phyloP scores from a whole-genome alignment of 2,329 filamentous ascomycete genomes.

The Lasiodiplodia theobromae region DNA sequence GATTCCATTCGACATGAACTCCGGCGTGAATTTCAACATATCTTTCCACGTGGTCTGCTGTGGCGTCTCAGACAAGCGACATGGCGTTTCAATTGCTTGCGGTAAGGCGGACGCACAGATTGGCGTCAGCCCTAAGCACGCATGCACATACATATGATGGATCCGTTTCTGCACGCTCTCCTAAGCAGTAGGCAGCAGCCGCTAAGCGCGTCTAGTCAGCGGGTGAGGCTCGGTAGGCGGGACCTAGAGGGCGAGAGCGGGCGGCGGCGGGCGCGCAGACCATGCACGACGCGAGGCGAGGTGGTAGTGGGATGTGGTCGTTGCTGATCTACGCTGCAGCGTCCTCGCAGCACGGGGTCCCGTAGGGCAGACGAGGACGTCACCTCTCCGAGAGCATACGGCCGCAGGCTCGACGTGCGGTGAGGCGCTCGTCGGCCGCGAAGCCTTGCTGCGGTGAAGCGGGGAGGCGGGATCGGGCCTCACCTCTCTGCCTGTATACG shows the following conservation, averaged over 20 bases:
- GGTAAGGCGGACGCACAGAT: background rate
- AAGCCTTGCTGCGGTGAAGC: conserved; percentile 11
- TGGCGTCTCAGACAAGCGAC: no score
- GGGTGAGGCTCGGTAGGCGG: conserved; percentile 6
- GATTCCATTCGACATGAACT: background rate
- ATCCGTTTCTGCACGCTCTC: conserved; percentile 13
- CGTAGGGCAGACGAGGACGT: conserved; percentile 12
- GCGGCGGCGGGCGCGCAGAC: background rate
- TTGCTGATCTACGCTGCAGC: conserved; percentile 12
- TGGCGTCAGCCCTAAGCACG: conserved; percentile 19
- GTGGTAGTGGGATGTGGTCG: background rate
- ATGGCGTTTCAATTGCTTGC: background rate
- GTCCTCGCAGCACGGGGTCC: conserved; percentile 6
- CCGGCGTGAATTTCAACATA: background rate
- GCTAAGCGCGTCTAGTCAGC: background rate
- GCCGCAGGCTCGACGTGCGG: conserved; percentile 1
- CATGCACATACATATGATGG: background rate
- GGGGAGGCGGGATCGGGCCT: conserved; percentile 19
- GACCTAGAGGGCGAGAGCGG: background rate
- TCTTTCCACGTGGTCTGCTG: background rate
- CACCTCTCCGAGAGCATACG: background rate
- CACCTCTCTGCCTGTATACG: conserved; percentile 10
- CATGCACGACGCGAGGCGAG: background rate
- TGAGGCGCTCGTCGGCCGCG: background rate
- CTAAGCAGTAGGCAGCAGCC: conserved; percentile 1